A percentile compares a stretch with the other conserved stretches of the same genome.
These are phyloP conservation scores for Mucor racemosus DNA, from an alignment of 371 early-diverging fungal genomes.

Conservation along the genomic window DNA sequence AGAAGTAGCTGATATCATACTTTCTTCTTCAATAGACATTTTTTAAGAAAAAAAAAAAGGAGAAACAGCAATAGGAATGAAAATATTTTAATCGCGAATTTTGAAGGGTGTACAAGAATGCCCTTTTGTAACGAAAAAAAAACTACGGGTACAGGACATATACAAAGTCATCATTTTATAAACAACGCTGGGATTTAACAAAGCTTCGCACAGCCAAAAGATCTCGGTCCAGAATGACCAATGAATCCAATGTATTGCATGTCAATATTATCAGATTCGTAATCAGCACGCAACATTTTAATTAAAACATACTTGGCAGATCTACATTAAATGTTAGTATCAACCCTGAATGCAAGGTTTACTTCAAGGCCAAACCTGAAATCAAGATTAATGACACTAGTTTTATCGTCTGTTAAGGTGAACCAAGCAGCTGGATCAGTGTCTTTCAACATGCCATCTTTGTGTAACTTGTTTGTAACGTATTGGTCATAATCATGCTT, in stretches of 20 bases:
- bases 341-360: too few species aligned
- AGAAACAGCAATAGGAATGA: neutral
- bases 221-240: constrained; percentile 22
- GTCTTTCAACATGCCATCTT: constrained; percentile 15
- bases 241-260: constrained; percentile 31
- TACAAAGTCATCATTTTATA: neutral
- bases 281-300: constrained; percentile 23
- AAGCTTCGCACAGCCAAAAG: constrained; percentile 23
- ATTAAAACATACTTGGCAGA: constrained; percentile 31
- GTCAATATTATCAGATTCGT: constrained; percentile 24
- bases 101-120: neutral
- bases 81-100: constrained; percentile 9
- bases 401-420: constrained; percentile 8
- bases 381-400: constrained; percentile 6
- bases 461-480: neutral
- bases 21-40: neutral
- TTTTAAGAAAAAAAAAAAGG: neutral
- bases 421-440: constrained; percentile 32
- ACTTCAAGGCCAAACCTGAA: neutral
- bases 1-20: neutral
- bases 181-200: neutral
- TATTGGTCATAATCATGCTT: constrained; percentile 24
- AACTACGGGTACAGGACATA: too few species aligned
- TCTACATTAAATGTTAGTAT: constrained; percentile 7
- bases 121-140: too few species aligned